Evolutionary conservation across 805 yeast genomes (phyloP).

Genomic region (Torulaspora quercuum): DNA sequence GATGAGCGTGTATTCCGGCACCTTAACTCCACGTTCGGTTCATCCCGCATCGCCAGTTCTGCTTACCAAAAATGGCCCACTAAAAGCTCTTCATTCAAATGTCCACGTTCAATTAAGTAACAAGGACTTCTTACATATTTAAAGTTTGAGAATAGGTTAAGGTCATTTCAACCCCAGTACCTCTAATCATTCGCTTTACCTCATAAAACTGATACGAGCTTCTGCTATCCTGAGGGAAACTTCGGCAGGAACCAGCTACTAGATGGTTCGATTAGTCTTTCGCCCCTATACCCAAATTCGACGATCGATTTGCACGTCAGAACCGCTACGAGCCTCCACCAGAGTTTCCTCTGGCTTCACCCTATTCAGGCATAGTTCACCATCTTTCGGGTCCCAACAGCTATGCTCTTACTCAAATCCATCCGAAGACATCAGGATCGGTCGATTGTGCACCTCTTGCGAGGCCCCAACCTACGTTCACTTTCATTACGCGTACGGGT

Average conservation of each 20-base stretch:
- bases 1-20: conserved; percentile 44
- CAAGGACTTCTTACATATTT: conserved; percentile 43
- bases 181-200: conserved; percentile 43
- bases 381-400: conserved; percentile 46
- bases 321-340: conserved; percentile 46
- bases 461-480: conserved; percentile 39
- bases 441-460: conserved; percentile 38
- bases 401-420: conserved; percentile 44
- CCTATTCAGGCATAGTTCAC: conserved; percentile 45
- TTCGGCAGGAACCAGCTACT: conserved; percentile 45
- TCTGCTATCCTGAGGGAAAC: conserved; percentile 43
- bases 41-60: conserved; percentile 47
- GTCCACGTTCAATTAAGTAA: conserved; percentile 42
- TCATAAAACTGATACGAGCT: conserved; percentile 43
- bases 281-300: conserved; percentile 45
- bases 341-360: conserved; percentile 46
- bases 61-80: conserved; percentile 47
- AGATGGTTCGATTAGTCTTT: conserved; percentile 44
- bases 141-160: conserved; percentile 43
- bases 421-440: conserved; percentile 41
- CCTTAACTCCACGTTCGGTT: conserved; percentile 42
- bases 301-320: conserved; percentile 46
- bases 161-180: conserved; percentile 41
- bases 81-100: conserved; percentile 42
- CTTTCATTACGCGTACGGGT: conserved; percentile 42